Evolutionary conservation across 345 rosid genomes (phyloP).

Genomic region (Populus tremula): DNA sequence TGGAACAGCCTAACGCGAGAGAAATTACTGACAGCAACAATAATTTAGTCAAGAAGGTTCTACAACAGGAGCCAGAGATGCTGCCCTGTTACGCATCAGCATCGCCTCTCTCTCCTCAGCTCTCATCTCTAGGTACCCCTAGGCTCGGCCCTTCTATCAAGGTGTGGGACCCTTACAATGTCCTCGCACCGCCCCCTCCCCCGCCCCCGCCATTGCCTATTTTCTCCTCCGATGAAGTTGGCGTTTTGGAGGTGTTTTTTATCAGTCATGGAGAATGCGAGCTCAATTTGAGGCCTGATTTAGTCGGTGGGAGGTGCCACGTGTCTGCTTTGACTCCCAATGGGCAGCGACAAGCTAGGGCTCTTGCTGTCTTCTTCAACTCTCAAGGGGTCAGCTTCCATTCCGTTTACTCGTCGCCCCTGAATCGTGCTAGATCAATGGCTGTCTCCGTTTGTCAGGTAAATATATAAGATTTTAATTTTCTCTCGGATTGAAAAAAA

Average conservation of each 20-base stretch:
- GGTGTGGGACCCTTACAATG: constrained; percentile 97
- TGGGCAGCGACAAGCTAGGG: constrained; percentile 91
- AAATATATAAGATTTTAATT: neutral
- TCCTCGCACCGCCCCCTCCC: constrained; percentile 69
- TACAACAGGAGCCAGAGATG: constrained; percentile 88
- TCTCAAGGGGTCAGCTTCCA: constrained; percentile 72
- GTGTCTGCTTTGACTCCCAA: constrained; percentile 60
- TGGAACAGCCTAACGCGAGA: constrained; percentile 30
- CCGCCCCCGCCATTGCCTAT: constrained; percentile 38
- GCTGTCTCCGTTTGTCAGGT: constrained; percentile 85
- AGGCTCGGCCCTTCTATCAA: constrained; percentile 84
- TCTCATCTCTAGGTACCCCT: constrained; percentile 82
- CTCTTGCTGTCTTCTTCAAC: constrained; percentile 76
- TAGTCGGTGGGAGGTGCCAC: constrained; percentile 78
- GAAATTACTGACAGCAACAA: constrained; percentile 28
- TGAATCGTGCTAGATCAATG: constrained; percentile 83
- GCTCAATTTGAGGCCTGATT: constrained; percentile 63
- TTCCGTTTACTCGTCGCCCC: constrained; percentile 69
- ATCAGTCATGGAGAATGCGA: constrained; percentile 83
- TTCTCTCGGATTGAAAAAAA: too few relatives aligned
- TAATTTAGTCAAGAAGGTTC: constrained; percentile 67
- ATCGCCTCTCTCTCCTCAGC: constrained; percentile 89
- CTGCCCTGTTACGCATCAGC: constrained; percentile 89
- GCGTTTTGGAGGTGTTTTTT: constrained; percentile 59
- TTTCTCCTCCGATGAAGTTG: constrained; percentile 17